These are phyloP conservation scores for Vitis labrusca DNA, from an alignment of 164 flowering plant genomes.

Conservation along the genomic window DNA sequence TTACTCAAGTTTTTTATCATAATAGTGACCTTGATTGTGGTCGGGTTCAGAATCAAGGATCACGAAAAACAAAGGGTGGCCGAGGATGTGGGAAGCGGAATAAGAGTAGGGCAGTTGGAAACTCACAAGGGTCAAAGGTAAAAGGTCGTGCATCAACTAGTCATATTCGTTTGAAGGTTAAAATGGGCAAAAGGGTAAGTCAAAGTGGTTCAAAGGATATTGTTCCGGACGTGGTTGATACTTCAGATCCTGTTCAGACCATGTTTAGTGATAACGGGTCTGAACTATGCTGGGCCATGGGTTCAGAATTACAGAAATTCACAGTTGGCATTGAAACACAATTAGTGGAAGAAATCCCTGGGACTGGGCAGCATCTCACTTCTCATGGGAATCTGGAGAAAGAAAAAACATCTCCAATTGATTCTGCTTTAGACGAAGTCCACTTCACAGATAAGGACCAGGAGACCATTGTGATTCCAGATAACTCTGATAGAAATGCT, in stretches of 20 bases:
- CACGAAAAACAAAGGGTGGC: slow-evolving; percentile 17
- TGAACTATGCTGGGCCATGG: slow-evolving; percentile 1
- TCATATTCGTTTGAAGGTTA: slow-evolving; percentile 49
- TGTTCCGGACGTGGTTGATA: slow-evolving; percentile 29
- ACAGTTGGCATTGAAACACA: slow-evolving; percentile 14
- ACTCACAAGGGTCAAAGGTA: slow-evolving; percentile 17
- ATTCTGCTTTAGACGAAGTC: slow-evolving; percentile 22
- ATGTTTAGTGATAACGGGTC: slow-evolving; percentile 9
- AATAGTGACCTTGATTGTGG: slow-evolving; percentile 17
- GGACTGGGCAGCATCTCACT: slow-evolving; percentile 10
- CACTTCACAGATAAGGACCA: slow-evolving; percentile 23
- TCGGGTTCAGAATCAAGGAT: slow-evolving; percentile 20
- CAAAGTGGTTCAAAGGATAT: slow-evolving; percentile 16
- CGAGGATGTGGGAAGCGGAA: slow-evolving; percentile 24
- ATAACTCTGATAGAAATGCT: slow-evolving; percentile 28
- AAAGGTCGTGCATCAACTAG: slow-evolving; percentile 28
- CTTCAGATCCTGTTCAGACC: slow-evolving; percentile 15
- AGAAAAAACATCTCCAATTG: slow-evolving; percentile 7
- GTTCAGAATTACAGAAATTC: slow-evolving; percentile 12
- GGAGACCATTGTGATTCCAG: slow-evolving; percentile 22
- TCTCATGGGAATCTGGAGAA: slow-evolving; percentile 14
- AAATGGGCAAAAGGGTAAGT: slow-evolving; percentile 33
- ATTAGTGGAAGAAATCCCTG: slow-evolving; percentile 17
- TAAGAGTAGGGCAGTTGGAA: slow-evolving; percentile 25
- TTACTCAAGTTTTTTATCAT: slow-evolving; percentile 32